Percentiles rank a stretch among this genome's conserved stretches.
These are phyloP conservation scores for Trichoderma oligosporum DNA, from an alignment of 2,329 filamentous ascomycete species.

Conservation along the genomic window DNA sequence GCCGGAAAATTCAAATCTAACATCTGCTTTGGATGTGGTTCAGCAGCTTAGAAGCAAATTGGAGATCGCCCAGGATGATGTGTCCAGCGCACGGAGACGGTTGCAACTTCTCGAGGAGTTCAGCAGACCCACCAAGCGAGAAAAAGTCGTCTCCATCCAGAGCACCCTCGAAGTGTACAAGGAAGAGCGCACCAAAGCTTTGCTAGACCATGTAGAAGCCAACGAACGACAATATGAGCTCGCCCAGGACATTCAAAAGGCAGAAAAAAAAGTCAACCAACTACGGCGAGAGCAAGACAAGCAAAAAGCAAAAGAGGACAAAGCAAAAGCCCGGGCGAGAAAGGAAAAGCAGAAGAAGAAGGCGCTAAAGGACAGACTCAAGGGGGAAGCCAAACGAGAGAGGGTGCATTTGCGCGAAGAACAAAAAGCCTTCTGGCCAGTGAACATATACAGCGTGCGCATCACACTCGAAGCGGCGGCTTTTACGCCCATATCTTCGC, in stretches of 20 bases:
- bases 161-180: slow-evolving; percentile 41
- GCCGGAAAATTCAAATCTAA: slow-evolving; percentile 22
- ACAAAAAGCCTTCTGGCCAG: slow-evolving; percentile 47
- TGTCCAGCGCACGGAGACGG: slow-evolving; percentile 32
- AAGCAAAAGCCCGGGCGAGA: slow-evolving; percentile 32
- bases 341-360: slow-evolving; percentile 37
- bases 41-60: slow-evolving; percentile 26
- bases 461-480: slow-evolving; percentile 46
- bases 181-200: slow-evolving; percentile 40
- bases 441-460: slow-evolving; percentile 44
- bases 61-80: slow-evolving; percentile 22
- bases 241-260: slow-evolving; percentile 30
- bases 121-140: slow-evolving; percentile 34
- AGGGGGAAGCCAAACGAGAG: slow-evolving; percentile 40
- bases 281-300: slow-evolving; percentile 30
- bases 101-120: slow-evolving; percentile 41
- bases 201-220: slow-evolving; percentile 39
- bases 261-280: slow-evolving; percentile 33
- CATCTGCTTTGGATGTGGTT: slow-evolving; percentile 30
- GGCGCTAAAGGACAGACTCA: slow-evolving; percentile 35
- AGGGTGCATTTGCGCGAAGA: slow-evolving; percentile 43
- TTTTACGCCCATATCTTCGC: slow-evolving; percentile 44
- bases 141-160: slow-evolving; percentile 35
- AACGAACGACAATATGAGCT: slow-evolving; percentile 33
- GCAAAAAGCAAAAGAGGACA: slow-evolving; percentile 29